phyloP scores from a whole-genome alignment of 768 basidiomycete genomes.

The Candolleomyces eurysporus region DNA sequence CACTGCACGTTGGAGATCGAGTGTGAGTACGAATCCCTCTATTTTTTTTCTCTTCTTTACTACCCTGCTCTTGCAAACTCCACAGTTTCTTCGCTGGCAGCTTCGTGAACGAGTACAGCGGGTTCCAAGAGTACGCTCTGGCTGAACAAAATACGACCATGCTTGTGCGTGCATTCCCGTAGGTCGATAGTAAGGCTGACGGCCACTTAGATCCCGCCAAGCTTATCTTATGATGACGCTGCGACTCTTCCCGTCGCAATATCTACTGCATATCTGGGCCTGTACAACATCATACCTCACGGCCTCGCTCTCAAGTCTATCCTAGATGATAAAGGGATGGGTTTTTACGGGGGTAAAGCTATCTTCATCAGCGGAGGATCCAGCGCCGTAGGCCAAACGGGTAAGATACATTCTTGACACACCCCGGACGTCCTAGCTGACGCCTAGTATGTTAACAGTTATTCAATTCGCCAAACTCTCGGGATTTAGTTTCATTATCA shows the following conservation, averaged over 20 bases:
- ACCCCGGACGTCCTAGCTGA: constrained; percentile 29
- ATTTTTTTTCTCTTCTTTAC: background rate
- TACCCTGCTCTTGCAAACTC: constrained; percentile 14
- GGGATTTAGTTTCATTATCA: constrained; percentile 41
- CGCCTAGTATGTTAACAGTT: constrained; percentile 12
- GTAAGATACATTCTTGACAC: constrained; percentile 12
- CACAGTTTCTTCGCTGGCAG: constrained; percentile 35
- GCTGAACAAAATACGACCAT: constrained; percentile 31
- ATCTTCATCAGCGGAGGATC: constrained; percentile 31
- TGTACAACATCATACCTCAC: constrained; percentile 38
- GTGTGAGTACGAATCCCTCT: constrained; percentile 33
- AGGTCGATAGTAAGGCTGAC: background rate
- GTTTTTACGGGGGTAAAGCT: constrained; percentile 41
- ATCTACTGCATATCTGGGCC: constrained; percentile 47
- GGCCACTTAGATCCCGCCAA: constrained; percentile 39
- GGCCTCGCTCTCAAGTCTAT: constrained; percentile 42
- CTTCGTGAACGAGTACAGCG: constrained; percentile 33
- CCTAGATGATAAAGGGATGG: constrained; percentile 30
- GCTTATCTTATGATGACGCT: constrained; percentile 46
- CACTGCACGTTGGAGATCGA: constrained; percentile 48
- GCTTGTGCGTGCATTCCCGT: constrained; percentile 26
- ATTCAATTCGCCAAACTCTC: constrained; percentile 36
- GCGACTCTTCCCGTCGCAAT: constrained; percentile 47
- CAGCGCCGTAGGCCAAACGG: constrained; percentile 28
- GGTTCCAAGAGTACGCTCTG: constrained; percentile 41